Base-by-base conservation (phyloP, 306 rosid genomes). In the Boehmeria nivea region DNA sequence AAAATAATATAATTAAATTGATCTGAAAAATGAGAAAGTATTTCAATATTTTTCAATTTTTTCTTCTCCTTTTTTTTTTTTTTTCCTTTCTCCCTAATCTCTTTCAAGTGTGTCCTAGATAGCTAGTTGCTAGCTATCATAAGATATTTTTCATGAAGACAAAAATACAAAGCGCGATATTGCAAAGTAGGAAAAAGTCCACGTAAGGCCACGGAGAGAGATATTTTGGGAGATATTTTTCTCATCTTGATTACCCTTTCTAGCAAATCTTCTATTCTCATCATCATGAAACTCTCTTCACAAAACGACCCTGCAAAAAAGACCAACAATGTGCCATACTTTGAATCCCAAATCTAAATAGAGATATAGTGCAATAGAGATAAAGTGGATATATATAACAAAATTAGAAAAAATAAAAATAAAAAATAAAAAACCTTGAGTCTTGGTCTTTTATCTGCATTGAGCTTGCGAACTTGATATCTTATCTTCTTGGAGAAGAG, bases 401-500 rank as follows among this genome's bases (percentile, higher is more conserved):
- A 3, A 36, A 53, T 18, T 1, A 8, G 1, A 8, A 27, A 33
- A 9, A 3, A 31, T n/a, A 43, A 20, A 15, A 34, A 3, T 3
- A 44, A 6, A 15, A 24, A 24, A 24, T 12, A 22, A 56, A 15
- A 12, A 64, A 87, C 95, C 89, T 87, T 87, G 73, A 79, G 73
- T 73, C 94, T 84, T 0, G 95, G 94, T 79, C 95, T 83, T 79
- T 77, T 81, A 72, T 87, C 95, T 13, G 94, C 95, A 49, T 87
- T 87, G 72, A 87, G 67, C 57, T 84, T 87, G 13, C 95, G 84
- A 64, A 87, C 95, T 72, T 84, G 85, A 74, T 87, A 87, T 70
- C 95, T 84, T 81, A 87, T 87, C 95, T 84, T 87, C 85, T 87
- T 84, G 22, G 94, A 81, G 81, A 87, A 87, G 63, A 87, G 74